These are phyloP conservation scores for Dinochytrium kinnereticum DNA, from an alignment of 371 early-diverging fungal genomes.

Conservation along the genomic window DNA sequence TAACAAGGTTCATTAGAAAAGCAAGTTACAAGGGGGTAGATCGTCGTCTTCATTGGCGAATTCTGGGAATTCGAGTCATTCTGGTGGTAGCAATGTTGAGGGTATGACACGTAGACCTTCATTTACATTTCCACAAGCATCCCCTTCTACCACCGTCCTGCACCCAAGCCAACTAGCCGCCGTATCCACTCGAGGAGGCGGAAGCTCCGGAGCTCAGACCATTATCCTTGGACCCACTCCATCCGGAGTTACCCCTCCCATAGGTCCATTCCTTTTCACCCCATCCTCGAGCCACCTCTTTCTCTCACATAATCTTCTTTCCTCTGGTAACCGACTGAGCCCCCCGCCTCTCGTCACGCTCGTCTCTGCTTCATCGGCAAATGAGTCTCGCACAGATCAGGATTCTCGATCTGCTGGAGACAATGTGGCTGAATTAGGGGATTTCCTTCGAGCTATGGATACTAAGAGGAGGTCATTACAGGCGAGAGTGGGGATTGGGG, in stretches of 20 bases:
- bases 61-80: background rate
- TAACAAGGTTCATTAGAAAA: background rate
- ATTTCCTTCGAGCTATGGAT: constrained; percentile 2
- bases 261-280: background rate
- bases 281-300: constrained; percentile 2
- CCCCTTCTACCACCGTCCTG: constrained; percentile 15
- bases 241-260: background rate
- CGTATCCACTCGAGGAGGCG: background rate
- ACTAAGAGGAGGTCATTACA: background rate
- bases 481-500: background rate
- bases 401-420: background rate
- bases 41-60: background rate
- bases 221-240: background rate
- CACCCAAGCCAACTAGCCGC: constrained; percentile 4
- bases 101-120: constrained; percentile 25
- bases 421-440: constrained; percentile 2
- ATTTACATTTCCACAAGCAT: constrained; percentile 27
- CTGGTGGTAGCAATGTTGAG: background rate
- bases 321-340: constrained; percentile 5
- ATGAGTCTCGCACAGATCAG: background rate
- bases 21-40: background rate
- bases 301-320: background rate
- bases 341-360: constrained; percentile 35
- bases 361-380: background rate
- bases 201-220: background rate